A percentile compares a stretch with the other conserved stretches of the same genome.
Conservation (phyloP, 805 yeast species). For the Maudiozyma saulgeensis region DNA sequence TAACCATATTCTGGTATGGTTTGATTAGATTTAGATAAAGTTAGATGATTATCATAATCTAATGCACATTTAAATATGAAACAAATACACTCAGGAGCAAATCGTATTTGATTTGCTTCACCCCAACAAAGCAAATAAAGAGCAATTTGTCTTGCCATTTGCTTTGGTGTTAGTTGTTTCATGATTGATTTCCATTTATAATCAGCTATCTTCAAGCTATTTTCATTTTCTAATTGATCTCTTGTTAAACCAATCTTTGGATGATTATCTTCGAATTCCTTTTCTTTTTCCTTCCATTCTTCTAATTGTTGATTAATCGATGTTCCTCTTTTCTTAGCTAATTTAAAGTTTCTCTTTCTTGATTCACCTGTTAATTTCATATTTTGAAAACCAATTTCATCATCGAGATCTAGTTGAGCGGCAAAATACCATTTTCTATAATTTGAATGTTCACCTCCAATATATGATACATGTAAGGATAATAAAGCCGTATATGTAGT, state of each 20-base stretch:
- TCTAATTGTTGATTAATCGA: conserved; percentile 28
- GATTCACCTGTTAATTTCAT: conserved; percentile 45
- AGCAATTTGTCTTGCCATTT: conserved; percentile 59
- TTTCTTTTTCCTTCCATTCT: conserved; percentile 39
- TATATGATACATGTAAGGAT: conserved; percentile 79
- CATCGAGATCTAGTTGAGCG: conserved; percentile 70
- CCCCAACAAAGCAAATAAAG: conserved; percentile 79
- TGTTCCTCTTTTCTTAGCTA: conserved; percentile 34
- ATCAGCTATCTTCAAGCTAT: conserved; percentile 65
- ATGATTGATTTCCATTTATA: conserved; percentile 66
- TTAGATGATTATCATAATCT: conserved; percentile 47
- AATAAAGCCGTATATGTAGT: conserved; percentile 60
- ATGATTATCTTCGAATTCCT: conserved; percentile 39
- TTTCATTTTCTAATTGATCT: conserved; percentile 60
- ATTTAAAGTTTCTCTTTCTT: conserved; percentile 33
- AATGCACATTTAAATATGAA: conserved; percentile 79
- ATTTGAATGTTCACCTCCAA: conserved; percentile 83
- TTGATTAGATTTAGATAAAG: conserved; percentile 15
- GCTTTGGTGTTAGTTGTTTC: conserved; percentile 43
- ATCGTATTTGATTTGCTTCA: conserved; percentile 76
- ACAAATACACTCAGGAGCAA: conserved; percentile 83
- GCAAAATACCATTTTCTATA: conserved; percentile 90
- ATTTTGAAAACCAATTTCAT: conserved; percentile 47
- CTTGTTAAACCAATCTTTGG: conserved; percentile 51
- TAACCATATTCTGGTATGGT: conserved; percentile 38